Conservation (phyloP, 805 yeast species). For the Brettanomyces naardenensis region DNA sequence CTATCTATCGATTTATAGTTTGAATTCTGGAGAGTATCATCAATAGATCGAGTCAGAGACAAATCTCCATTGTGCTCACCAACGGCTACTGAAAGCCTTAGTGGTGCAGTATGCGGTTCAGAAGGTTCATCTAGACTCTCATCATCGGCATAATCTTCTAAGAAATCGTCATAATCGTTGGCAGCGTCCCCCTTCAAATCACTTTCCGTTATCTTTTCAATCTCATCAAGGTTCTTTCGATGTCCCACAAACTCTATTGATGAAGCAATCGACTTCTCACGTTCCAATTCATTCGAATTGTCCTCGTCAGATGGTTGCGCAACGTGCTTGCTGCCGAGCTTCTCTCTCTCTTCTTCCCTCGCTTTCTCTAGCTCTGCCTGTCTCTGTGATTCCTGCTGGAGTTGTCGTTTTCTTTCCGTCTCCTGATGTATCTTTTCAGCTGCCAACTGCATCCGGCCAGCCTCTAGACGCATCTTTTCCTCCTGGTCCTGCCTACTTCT, state of each 20-base stretch:
- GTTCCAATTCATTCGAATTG: neutral
- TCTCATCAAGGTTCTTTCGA: slow-evolving; percentile 20
- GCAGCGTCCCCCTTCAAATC: neutral
- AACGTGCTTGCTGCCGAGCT: neutral
- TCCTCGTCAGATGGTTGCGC: neutral
- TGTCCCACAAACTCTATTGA: slow-evolving; percentile 28
- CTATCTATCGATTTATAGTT: neutral
- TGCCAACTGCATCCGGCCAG: neutral
- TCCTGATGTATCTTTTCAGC: neutral
- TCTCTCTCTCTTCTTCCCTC: slow-evolving; percentile 2
- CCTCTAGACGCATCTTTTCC: neutral
- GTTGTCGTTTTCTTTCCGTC: neutral
- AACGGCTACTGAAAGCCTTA: neutral
- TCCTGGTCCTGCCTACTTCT: slow-evolving; percentile 4
- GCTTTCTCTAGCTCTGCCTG: slow-evolving; percentile 4
- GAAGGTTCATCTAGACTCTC: slow-evolving; percentile 8
- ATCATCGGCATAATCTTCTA: slow-evolving; percentile 23
- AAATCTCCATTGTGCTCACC: neutral
- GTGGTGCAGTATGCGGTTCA: slow-evolving; percentile 1
- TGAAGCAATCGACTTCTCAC: slow-evolving; percentile 3
- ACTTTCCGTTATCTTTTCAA: slow-evolving; percentile 12
- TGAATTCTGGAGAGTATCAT: neutral
- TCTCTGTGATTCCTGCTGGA: slow-evolving; percentile 1
- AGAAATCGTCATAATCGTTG: slow-evolving; percentile 12
- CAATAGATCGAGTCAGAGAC: neutral